Conservation (phyloP, 768 basidiomycete species). For the Fistulinella prunicolor region DNA sequence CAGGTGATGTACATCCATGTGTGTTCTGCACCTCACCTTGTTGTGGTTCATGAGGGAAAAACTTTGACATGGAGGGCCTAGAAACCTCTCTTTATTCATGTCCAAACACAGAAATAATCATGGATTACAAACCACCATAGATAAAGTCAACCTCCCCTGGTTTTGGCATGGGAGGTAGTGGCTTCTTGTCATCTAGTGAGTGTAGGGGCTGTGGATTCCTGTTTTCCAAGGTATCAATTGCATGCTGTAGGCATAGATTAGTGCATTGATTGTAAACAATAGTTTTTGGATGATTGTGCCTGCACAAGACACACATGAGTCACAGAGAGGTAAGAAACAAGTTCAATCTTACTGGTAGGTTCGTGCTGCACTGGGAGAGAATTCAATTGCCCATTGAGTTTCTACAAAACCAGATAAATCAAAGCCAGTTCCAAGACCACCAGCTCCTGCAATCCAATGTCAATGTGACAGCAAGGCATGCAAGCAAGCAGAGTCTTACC, state of each 20-base stretch:
- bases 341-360: constrained; percentile 52
- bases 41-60: constrained; percentile 64
- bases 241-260: constrained; percentile 56
- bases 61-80: constrained; percentile 76
- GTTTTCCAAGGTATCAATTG: constrained; percentile 46
- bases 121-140: constrained; percentile 56
- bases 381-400: constrained; percentile 69
- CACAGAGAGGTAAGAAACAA: background rate
- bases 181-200: constrained; percentile 40
- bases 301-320: constrained; percentile 26
- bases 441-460: constrained; percentile 51
- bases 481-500: constrained; percentile 38
- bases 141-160: constrained; percentile 65
- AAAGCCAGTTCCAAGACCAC: constrained; percentile 69
- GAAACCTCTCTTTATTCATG: background rate
- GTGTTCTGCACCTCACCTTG: constrained; percentile 40
- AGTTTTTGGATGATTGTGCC: constrained; percentile 58
- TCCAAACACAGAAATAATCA: background rate
- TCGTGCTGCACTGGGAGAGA: constrained; percentile 56
- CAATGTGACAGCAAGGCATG: background rate
- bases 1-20: background rate
- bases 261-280: constrained; percentile 65
- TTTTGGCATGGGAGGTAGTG: constrained; percentile 48
- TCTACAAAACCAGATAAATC: constrained; percentile 58
- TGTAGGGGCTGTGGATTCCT: constrained; percentile 38